Base-by-base conservation (phyloP, 2,329 filamentous ascomycete species). In the Sclerotinia spermophila region DNA sequence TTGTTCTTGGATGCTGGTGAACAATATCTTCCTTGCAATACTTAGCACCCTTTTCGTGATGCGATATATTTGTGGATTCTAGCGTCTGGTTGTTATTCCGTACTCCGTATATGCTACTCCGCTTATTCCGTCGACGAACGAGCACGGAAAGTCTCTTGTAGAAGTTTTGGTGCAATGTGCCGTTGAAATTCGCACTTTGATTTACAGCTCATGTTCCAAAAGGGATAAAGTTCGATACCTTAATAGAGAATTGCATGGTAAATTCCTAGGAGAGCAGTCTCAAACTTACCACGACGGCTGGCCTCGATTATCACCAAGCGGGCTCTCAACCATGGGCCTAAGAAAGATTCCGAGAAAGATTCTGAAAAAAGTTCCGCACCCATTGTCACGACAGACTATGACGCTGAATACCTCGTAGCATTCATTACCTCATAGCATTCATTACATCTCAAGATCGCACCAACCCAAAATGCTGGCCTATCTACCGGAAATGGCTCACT, bases 371-470 rank as follows among this genome's bases (percentile, higher is more conserved):
- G 33, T 69, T 35, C 35, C 27, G 11, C 44, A 42, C 45, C 24
- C 10, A 45, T 42, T 35, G 13, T 45, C n/a, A 38, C 27, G 8
- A 27, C 45, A 19, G 7, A 38, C 67, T 40, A 61, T 66, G 35
- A 71, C 1, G 72, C 74, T 30, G 67, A 62, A 24, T 74, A 73
- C 35, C 70, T 76, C 13, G 74, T 76, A 42, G 60, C 48, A 6
- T 76, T 75, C 51, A 58, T 38, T 11, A 24, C 2, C 72, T 72
- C 13, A 74, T 76, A 42, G 60, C 48, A 6, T 76, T 75, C 51
- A 58, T 38, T 11, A 24, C 2, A 71, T 72, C 17, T 13, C 58
- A 70, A 45, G 82, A 84, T 71, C 75, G 75, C 2, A 76, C 78
- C 10, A 84, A 86, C 69, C 48, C 48, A 51, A 51, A 51, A 51